Base-by-base conservation (phyloP, 768 basidiomycete species). In the Trametes cubensis region DNA sequence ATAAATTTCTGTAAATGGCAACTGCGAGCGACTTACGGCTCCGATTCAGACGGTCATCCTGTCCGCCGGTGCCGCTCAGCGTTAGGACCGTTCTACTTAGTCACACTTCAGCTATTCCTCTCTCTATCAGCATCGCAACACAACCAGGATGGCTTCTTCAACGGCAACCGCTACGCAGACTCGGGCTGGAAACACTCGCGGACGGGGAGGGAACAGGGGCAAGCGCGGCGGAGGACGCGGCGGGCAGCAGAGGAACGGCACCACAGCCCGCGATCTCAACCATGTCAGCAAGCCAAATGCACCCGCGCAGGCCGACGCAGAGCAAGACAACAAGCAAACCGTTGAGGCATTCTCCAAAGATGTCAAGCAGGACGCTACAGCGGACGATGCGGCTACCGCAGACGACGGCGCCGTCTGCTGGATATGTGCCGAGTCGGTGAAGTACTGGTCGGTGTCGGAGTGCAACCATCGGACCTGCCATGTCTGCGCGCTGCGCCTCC, bases 401-500 rank as follows among this genome's bases (percentile, higher is more conserved):
- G 74, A 77, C 14, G 82, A 85, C 18, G 70, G 66, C 28, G 74
- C 73, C 52, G 73, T 88, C 13, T 98, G 96, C 76, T 96, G 87
- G 84, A 98, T 98, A 74, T 97, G 96, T 70, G 95, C 95, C 1
- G 94, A 98, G 69, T 88, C 89, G 4, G 87, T 96, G 75, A 94
- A 90, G 71, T 96, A 93, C 71, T 94, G 88, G 73, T 85, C 92
- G 6, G 76, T 97, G 30, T 89, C 95, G 18, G 84, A 89, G 57
- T 99, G 96, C 76, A 93, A 94, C 72, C 96, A 99, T 71, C 80
- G 92, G 54, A 98, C 94, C 3, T 98, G 96, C 79, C 95, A 97
- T 75, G 88, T 95, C 62, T 99, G 96, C 70, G 88, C 92, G 0
- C 75, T 98, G 53, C 85, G 96, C 7, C 75, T 98, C 28, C 78